These are phyloP conservation scores for Hortaea werneckii DNA, from an alignment of 2,329 filamentous ascomycete species.

Conservation along the genomic window DNA sequence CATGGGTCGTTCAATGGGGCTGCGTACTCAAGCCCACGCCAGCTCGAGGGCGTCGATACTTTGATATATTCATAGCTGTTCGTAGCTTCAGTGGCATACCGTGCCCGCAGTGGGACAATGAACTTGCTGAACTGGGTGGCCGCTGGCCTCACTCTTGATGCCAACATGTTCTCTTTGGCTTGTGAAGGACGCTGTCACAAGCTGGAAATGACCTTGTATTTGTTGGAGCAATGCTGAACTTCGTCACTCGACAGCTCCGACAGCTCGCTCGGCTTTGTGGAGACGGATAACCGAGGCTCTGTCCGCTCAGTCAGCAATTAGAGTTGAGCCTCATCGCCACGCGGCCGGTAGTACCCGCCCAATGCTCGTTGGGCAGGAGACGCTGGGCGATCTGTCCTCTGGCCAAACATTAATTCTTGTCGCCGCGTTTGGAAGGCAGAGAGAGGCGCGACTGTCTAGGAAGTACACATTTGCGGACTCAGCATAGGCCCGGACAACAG, in stretches of 20 bases:
- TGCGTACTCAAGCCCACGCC: conserved; percentile 75
- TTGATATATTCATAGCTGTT: conserved; percentile 69
- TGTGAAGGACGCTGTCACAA: too few species aligned
- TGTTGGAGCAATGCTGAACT: background rate
- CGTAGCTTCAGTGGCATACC: conserved; percentile 37
- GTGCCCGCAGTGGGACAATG: conserved; percentile 46
- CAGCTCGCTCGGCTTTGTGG: background rate
- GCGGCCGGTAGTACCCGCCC: background rate
- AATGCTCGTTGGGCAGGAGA: background rate
- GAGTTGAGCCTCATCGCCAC: background rate
- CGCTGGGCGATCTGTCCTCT: background rate
- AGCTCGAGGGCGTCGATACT: conserved; percentile 68
- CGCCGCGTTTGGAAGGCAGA: too few species aligned
- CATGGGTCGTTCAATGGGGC: background rate
- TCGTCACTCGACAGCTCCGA: conserved; percentile 1
- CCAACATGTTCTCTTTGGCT: conserved; percentile 14
- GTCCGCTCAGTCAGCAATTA: background rate
- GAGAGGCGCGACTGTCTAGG: too few species aligned
- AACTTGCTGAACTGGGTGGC: conserved; percentile 50
- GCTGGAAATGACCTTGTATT: background rate
- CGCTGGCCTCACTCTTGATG: conserved; percentile 43
- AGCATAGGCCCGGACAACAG: too few species aligned
- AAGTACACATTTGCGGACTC: too few species aligned
- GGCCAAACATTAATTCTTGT: background rate
- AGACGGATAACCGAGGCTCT: background rate